phyloP scores from a whole-genome alignment of 495 filamentous ascomycete genomes.

The Penicillium coffeae region DNA sequence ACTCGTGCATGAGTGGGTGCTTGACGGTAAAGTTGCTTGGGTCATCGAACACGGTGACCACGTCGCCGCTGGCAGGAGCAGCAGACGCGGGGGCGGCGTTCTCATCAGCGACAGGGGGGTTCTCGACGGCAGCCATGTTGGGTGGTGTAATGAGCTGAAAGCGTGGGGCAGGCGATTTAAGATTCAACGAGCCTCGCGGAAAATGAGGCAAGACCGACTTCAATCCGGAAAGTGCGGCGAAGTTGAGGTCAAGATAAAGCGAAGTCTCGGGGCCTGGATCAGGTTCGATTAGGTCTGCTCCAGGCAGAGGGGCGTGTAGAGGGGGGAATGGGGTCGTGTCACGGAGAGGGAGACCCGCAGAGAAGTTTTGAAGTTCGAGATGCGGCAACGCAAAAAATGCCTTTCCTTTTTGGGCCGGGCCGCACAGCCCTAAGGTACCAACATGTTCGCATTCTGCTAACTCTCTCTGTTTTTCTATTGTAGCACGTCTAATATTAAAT shows the following conservation, averaged over 20 bases:
- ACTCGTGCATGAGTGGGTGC: slow-evolving; percentile 91
- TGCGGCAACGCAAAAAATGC: slow-evolving; percentile 29
- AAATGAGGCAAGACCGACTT: slow-evolving; percentile 25
- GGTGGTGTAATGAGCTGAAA: slow-evolving; percentile 16
- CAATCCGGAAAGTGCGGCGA: slow-evolving; percentile 32
- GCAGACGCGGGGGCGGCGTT: slow-evolving; percentile 36
- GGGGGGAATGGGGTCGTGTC: slow-evolving; percentile 10
- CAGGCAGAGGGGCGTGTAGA: slow-evolving; percentile 36
- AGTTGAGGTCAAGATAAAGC: slow-evolving; percentile 4
- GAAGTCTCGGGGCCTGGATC: not conserved
- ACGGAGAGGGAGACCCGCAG: slow-evolving; percentile 13
- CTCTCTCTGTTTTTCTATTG: too few species aligned
- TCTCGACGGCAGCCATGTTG: slow-evolving; percentile 44
- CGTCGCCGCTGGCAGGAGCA: slow-evolving; percentile 29
- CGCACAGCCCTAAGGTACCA: slow-evolving; percentile 8
- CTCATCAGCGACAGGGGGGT: slow-evolving; percentile 40
- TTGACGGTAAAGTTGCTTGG: slow-evolving; percentile 98
- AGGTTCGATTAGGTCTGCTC: slow-evolving; percentile 33
- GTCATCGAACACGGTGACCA: slow-evolving; percentile 91
- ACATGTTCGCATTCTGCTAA: not conserved
- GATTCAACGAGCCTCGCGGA: not conserved
- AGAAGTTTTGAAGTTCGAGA: slow-evolving; percentile 39
- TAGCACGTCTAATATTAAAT: too few species aligned
- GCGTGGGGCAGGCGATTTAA: slow-evolving; percentile 15
- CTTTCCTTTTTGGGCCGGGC: slow-evolving; percentile 39